Evolutionary conservation across 495 filamentous ascomycete species (phyloP).

Genomic region (Pyronema domesticum): DNA sequence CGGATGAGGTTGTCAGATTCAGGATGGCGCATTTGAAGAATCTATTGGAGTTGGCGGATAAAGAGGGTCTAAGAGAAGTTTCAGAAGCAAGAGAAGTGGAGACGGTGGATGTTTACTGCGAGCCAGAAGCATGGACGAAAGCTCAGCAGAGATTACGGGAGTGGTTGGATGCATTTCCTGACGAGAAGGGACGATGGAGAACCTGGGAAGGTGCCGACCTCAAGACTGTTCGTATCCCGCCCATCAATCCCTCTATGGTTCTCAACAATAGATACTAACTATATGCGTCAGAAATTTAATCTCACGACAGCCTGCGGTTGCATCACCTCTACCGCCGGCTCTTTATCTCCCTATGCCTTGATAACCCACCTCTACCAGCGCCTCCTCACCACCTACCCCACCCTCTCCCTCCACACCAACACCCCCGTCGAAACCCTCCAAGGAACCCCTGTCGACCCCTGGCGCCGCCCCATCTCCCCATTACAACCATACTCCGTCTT

Average conservation of each 20-base stretch:
- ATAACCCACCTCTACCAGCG: slow-evolving; percentile 27
- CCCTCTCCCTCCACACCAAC: slow-evolving; percentile 28
- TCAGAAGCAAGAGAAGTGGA: slow-evolving; percentile 25
- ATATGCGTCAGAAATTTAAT: slow-evolving; percentile 13
- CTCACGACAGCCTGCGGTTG: slow-evolving; percentile 24
- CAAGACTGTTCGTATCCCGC: slow-evolving; percentile 16
- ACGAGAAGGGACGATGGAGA: slow-evolving; percentile 15
- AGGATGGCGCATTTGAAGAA: slow-evolving; percentile 22
- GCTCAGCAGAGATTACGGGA: slow-evolving; percentile 23
- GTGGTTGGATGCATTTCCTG: slow-evolving; percentile 26
- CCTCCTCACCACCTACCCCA: slow-evolving; percentile 21
- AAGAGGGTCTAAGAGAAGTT: slow-evolving; percentile 9
- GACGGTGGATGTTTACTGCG: slow-evolving; percentile 27
- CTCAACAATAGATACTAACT: not conserved
- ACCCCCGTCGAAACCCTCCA: slow-evolving; percentile 21
- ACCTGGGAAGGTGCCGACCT: slow-evolving; percentile 21
- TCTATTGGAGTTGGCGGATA: slow-evolving; percentile 20
- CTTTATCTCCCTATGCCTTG: slow-evolving; percentile 32
- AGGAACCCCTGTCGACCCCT: slow-evolving; percentile 5
- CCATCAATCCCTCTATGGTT: not conserved
- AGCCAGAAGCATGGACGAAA: slow-evolving; percentile 25
- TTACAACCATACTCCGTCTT: slow-evolving; percentile 22
- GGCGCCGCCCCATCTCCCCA: not conserved
- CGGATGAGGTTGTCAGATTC: slow-evolving; percentile 25
- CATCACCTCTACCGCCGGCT: slow-evolving; percentile 27